Base-by-base conservation (phyloP, 306 rosid species). In the Gynostemma pentaphyllum region DNA sequence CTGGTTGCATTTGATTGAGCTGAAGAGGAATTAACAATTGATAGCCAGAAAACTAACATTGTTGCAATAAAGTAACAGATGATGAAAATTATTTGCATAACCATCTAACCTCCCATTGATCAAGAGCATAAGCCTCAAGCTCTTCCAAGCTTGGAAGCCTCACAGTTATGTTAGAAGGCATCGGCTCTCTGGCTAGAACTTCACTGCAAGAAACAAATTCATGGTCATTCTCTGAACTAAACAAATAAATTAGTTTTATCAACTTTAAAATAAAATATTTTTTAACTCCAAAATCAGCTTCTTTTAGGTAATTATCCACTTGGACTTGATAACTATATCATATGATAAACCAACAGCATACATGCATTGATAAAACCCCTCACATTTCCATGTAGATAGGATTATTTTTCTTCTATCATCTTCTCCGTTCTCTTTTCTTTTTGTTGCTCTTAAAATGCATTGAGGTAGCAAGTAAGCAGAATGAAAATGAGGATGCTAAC, bases 151-250 rank as follows among this genome's bases (percentile, higher is more conserved):
- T 88, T 45, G 91, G 96, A 52, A 86, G 96, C 78, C 90, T 86
- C 76, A 75, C 98, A 30, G 96, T 83, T 40, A 85, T 71, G 75
- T 83, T 82, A 56, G 90, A 74, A 74, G 96, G 87, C 95, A 92
- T 88, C 28, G 96, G 83, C 75, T 92, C 91, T 85, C 98, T 79
- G 2, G 95, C 95, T 81, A 92, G 85, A 79, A 84, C 90, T 75
- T 87, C 98, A 54, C 98, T 92, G 85, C 80, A 72, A 62, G 8
- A 49, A 67, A 63, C 67, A 77, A 82, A 64, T 62, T 56, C 64
- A 60, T 4, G 60, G 56, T 74, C 72, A 75, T 60, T 69, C 71
- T 47, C 13, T 24, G 3, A 49, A 59, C 45, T 41, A 23, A 46
- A 47, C 5, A 18, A 62, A 36, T 14, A 24, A 24, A 41, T 3